Conservation (phyloP, 805 yeast species). For the Naumovozyma dairenensis region DNA sequence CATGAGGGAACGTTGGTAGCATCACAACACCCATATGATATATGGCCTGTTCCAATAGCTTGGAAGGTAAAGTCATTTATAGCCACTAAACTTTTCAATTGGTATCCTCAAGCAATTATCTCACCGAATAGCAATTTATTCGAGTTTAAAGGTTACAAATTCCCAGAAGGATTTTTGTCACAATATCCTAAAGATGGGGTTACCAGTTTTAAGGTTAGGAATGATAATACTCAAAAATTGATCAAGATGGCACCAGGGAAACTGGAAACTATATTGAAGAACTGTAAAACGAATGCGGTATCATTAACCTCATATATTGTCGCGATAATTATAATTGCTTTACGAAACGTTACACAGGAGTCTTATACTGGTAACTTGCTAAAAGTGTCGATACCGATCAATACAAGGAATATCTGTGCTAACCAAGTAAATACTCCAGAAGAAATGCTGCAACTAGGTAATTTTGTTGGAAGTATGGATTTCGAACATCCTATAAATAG, state of each 20-base stretch:
- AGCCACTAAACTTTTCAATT: slow-evolving; percentile 6
- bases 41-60: slow-evolving; percentile 16
- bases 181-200: neutral
- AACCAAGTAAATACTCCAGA: slow-evolving; percentile 4
- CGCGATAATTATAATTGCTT: slow-evolving; percentile 8
- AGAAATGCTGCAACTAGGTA: slow-evolving; percentile 13
- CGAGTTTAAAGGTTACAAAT: slow-evolving; percentile 11
- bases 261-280: slow-evolving; percentile 7
- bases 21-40: slow-evolving; percentile 13
- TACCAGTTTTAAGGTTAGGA: slow-evolving; percentile 8
- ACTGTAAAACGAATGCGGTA: slow-evolving; percentile 15
- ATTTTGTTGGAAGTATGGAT: slow-evolving; percentile 16
- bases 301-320: slow-evolving; percentile 19
- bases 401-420: slow-evolving; percentile 15
- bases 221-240: slow-evolving; percentile 14
- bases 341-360: neutral
- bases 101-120: slow-evolving; percentile 9
- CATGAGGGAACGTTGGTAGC: neutral
- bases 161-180: slow-evolving; percentile 3
- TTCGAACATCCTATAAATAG: slow-evolving; percentile 3
- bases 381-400: slow-evolving; percentile 17
- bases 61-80: slow-evolving; percentile 9
- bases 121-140: slow-evolving; percentile 6
- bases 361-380: slow-evolving; percentile 5
- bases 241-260: slow-evolving; percentile 8